A percentile compares a stretch with the other conserved stretches of the same genome.
phyloP scores from a whole-genome alignment of 2,329 filamentous ascomycete species.

The Aphanoascus verrucosus region DNA sequence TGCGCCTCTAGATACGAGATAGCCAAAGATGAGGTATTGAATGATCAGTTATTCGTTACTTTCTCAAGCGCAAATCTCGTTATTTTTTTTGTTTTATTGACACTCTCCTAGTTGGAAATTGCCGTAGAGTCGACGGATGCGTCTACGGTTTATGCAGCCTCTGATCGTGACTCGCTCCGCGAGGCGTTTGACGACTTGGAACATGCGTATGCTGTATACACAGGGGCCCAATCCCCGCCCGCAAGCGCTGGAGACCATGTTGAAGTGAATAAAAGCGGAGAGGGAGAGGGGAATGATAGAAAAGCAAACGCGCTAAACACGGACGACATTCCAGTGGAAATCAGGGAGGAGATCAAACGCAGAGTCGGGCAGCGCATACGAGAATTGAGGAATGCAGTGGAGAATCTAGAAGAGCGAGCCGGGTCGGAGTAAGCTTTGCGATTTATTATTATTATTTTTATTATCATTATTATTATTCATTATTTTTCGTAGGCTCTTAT shows the following conservation, averaged over 20 bases:
- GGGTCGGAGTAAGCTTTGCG: neutral
- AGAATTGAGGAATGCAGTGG: slow-evolving; percentile 38
- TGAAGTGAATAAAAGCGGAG: slow-evolving; percentile 10
- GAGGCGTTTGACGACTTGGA: slow-evolving; percentile 35
- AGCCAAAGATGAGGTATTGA: slow-evolving; percentile 37
- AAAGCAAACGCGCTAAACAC: slow-evolving; percentile 26
- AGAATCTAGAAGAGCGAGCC: slow-evolving; percentile 34
- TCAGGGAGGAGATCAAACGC: slow-evolving; percentile 35
- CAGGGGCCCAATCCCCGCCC: slow-evolving; percentile 12
- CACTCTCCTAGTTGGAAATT: slow-evolving; percentile 33
- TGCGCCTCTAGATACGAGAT: slow-evolving; percentile 30
- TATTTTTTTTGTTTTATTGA: neutral
- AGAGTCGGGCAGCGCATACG: slow-evolving; percentile 37
- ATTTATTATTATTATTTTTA: neutral
- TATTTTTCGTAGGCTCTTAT: no score
- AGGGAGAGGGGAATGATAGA: neutral
- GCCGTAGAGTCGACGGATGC: slow-evolving; percentile 38
- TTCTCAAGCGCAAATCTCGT: neutral
- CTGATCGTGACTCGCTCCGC: slow-evolving; percentile 37
- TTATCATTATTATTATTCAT: no score
- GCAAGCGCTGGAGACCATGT: slow-evolving; percentile 1
- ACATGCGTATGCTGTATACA: slow-evolving; percentile 29
- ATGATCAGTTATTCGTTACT: no score
- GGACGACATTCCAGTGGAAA: slow-evolving; percentile 19
- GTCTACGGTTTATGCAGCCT: slow-evolving; percentile 37